A percentile compares a stretch with the other conserved stretches of the same genome.
Evolutionary conservation across 2,329 filamentous ascomycete genomes (phyloP).

Genomic region (Neopestalotiopsis sp.): DNA sequence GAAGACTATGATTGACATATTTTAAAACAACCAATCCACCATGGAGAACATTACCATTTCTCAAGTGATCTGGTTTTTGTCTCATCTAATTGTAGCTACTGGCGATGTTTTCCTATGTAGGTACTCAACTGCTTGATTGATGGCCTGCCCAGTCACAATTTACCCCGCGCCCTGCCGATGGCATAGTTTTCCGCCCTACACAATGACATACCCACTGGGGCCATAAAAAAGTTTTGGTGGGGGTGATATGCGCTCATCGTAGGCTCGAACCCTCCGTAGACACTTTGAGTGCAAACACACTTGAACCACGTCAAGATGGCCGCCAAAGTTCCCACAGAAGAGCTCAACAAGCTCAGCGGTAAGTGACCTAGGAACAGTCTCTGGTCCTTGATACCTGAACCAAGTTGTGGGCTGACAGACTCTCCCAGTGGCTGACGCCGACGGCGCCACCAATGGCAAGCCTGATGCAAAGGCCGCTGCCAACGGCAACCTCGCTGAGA

Average conservation of each 20-base stretch:
- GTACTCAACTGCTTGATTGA: neutral
- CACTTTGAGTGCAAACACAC: neutral
- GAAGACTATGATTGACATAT: no score
- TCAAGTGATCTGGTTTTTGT: no score
- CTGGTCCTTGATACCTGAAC: no score
- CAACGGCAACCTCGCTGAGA: slow-evolving; percentile 45
- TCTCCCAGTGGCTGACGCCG: slow-evolving; percentile 44
- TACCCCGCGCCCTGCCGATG: slow-evolving; percentile 5
- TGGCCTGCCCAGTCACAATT: neutral
- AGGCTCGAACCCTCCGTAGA: neutral
- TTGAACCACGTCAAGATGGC: slow-evolving; percentile 41
- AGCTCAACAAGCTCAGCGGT: slow-evolving; percentile 49
- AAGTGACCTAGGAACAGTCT: slow-evolving; percentile 21
- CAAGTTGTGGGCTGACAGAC: neutral
- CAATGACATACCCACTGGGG: neutral
- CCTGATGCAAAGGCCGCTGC: slow-evolving; percentile 42
- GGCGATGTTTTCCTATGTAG: no score
- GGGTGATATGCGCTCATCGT: slow-evolving; percentile 3
- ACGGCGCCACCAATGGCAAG: slow-evolving; percentile 44
- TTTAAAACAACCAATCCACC: no score
- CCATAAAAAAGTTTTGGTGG: slow-evolving; percentile 8
- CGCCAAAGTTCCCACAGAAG: slow-evolving; percentile 44
- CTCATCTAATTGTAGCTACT: no score
- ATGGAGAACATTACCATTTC: no score
- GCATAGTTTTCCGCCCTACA: neutral